Evolutionary conservation across 306 rosid genomes (phyloP).

Genomic region (Carpinus fangiana): DNA sequence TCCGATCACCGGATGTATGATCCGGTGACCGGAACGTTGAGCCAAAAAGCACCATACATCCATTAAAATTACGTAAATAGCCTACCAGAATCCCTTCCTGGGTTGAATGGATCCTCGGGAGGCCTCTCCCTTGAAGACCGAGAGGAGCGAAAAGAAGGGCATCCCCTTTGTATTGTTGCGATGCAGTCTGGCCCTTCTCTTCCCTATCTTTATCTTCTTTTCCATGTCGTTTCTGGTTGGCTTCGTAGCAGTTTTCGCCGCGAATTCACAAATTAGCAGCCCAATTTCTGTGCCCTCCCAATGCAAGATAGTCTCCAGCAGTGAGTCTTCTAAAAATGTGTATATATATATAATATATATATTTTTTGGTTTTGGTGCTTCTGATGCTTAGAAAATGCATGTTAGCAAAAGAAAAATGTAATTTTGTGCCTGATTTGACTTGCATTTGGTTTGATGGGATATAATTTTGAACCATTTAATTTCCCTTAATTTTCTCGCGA

Average conservation of each 20-base stretch:
- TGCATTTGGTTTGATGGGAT: neutral
- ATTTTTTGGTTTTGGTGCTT: neutral
- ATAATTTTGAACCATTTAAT: neutral
- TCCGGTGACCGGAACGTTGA: slow-evolving; percentile 66
- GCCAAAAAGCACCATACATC: neutral
- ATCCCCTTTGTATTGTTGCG: slow-evolving; percentile 40
- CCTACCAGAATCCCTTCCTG: neutral
- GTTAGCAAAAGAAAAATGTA: neutral
- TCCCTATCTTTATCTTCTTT: slow-evolving; percentile 46
- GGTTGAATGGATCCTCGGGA: slow-evolving; percentile 63
- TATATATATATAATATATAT: too few relatives aligned
- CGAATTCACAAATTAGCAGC: slow-evolving; percentile 54
- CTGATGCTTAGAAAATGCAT: neutral
- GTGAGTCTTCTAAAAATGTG: slow-evolving; percentile 38
- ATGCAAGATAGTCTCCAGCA: slow-evolving; percentile 86
- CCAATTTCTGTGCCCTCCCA: slow-evolving; percentile 72
- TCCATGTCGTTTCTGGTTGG: slow-evolving; percentile 47
- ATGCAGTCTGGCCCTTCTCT: slow-evolving; percentile 42
- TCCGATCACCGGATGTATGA: slow-evolving; percentile 78
- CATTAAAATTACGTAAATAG: neutral
- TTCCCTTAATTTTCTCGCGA: neutral
- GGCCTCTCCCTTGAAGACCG: slow-evolving; percentile 11
- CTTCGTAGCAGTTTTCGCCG: slow-evolving; percentile 37
- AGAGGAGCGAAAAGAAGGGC: slow-evolving; percentile 26
- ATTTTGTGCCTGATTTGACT: neutral